Evolutionary conservation across 2,329 filamentous ascomycete genomes (phyloP).

Genomic region (Chrysosporium keratinophilum): DNA sequence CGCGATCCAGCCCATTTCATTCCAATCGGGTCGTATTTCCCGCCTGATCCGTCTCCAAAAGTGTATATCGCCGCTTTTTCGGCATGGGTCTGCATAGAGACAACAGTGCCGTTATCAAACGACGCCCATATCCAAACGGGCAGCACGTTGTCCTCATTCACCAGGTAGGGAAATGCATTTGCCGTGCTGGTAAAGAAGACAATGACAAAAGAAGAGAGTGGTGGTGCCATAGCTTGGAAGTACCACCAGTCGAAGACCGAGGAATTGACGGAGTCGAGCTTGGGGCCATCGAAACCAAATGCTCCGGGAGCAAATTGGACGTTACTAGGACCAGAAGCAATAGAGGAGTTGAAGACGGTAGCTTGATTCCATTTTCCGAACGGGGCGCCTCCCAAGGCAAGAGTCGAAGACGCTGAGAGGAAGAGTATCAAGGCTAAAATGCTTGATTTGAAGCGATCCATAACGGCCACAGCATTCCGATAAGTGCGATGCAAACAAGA

Average conservation of each 20-base stretch:
- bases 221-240: conserved; percentile 29
- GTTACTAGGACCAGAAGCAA: conserved; percentile 8
- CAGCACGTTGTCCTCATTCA: conserved; percentile 16
- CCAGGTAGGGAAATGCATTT: conserved; percentile 31
- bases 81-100: conserved; percentile 6
- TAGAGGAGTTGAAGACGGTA: conserved; percentile 7
- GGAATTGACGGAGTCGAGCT: conserved; percentile 22
- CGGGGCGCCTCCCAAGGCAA: background rate
- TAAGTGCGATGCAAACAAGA: background rate
- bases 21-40: conserved; percentile 12
- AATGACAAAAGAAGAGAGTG: conserved; percentile 23
- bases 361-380: background rate
- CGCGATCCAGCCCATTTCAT: conserved; percentile 15
- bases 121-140: conserved; percentile 23
- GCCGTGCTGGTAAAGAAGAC: conserved; percentile 26
- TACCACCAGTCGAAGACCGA: conserved; percentile 35
- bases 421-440: background rate
- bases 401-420: background rate
- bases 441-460: background rate
- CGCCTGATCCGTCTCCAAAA: conserved; percentile 9
- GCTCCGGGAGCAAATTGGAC: conserved; percentile 8
- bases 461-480: background rate
- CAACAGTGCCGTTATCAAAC: conserved; percentile 20
- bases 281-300: conserved; percentile 21
- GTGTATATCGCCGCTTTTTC: conserved; percentile 13